phyloP scores from a whole-genome alignment of 495 filamentous ascomycete species.

The Neurospora tetraspora region DNA sequence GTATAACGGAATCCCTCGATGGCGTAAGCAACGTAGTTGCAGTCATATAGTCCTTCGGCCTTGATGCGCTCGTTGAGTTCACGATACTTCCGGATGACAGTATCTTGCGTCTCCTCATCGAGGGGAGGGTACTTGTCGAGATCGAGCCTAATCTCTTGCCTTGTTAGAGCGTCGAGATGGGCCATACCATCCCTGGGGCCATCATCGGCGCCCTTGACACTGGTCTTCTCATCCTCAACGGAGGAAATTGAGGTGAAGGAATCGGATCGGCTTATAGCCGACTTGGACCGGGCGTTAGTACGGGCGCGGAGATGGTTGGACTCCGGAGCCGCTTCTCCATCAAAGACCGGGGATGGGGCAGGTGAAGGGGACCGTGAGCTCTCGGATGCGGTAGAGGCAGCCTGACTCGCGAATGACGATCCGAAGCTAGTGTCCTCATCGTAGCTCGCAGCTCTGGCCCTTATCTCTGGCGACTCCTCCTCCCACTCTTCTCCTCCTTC shows the following conservation, averaged over 20 bases:
- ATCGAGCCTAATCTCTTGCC: constrained; percentile 66
- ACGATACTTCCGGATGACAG: constrained; percentile 74
- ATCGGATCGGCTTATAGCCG: constrained; percentile 16
- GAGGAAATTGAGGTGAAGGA: constrained; percentile 35
- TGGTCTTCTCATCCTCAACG: constrained; percentile 29
- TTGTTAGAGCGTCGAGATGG: constrained; percentile 65
- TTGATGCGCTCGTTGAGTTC: constrained; percentile 58
- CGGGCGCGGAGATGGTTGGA: constrained; percentile 13
- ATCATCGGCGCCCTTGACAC: constrained; percentile 24
- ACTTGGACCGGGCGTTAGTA: constrained; percentile 14
- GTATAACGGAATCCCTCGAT: constrained; percentile 68
- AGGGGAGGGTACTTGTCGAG: constrained; percentile 72
- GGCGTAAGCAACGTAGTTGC: constrained; percentile 75
- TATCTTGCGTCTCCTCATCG: constrained; percentile 62
- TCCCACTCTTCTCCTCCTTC: constrained; percentile 27
- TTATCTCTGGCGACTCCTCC: constrained; percentile 33
- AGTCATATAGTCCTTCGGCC: constrained; percentile 70
- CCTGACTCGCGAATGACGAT: constrained; percentile 25
- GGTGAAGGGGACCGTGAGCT: constrained; percentile 42
- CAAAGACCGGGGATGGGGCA: constrained; percentile 52
- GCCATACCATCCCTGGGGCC: constrained; percentile 38
- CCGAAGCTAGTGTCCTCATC: constrained; percentile 4
- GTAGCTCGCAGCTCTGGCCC: constrained; percentile 9
- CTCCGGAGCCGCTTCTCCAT: constrained; percentile 23
- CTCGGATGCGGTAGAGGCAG: constrained; percentile 1